These are phyloP conservation scores for Cryphonectria parasitica DNA, from an alignment of 2,329 filamentous ascomycete species.

Conservation along the genomic window DNA sequence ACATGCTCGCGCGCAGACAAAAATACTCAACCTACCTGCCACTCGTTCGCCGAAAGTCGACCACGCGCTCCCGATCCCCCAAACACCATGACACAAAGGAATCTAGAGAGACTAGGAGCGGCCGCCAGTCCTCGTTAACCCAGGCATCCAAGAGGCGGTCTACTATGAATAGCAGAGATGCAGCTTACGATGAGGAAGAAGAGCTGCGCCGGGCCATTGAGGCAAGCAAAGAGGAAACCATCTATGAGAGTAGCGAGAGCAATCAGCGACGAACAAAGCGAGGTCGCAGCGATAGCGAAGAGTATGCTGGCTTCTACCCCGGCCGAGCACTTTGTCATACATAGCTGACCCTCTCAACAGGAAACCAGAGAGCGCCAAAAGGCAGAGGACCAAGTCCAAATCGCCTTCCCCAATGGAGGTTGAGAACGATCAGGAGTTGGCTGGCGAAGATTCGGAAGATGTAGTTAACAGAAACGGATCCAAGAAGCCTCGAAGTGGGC, in stretches of 20 bases:
- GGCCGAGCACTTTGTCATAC: slow-evolving; percentile 13
- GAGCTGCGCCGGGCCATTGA: slow-evolving; percentile 87
- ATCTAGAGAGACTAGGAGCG: slow-evolving; percentile 48
- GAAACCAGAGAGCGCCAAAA: slow-evolving; percentile 72
- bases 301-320: slow-evolving; percentile 63
- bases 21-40: slow-evolving; percentile 70
- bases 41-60: slow-evolving; percentile 56
- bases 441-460: slow-evolving; percentile 73
- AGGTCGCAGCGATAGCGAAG: slow-evolving; percentile 87
- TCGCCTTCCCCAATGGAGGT: slow-evolving; percentile 63
- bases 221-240: slow-evolving; percentile 85
- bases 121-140: slow-evolving; percentile 53
- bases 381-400: slow-evolving; percentile 80
- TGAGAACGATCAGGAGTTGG: slow-evolving; percentile 50
- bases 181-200: slow-evolving; percentile 94
- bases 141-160: slow-evolving; percentile 81
- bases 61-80: slow-evolving; percentile 63
- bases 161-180: slow-evolving; percentile 96
- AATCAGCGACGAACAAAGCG: slow-evolving; percentile 74
- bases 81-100: slow-evolving; percentile 52
- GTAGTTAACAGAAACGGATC: slow-evolving; percentile 57
- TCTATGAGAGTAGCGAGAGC: slow-evolving; percentile 55
- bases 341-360: slow-evolving; percentile 50
- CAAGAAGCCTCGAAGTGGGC: slow-evolving; percentile 64
- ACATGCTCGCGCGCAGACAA: slow-evolving; percentile 55